Conservation (phyloP, 2,329 filamentous ascomycete genomes). For the Venturia aucupariae region DNA sequence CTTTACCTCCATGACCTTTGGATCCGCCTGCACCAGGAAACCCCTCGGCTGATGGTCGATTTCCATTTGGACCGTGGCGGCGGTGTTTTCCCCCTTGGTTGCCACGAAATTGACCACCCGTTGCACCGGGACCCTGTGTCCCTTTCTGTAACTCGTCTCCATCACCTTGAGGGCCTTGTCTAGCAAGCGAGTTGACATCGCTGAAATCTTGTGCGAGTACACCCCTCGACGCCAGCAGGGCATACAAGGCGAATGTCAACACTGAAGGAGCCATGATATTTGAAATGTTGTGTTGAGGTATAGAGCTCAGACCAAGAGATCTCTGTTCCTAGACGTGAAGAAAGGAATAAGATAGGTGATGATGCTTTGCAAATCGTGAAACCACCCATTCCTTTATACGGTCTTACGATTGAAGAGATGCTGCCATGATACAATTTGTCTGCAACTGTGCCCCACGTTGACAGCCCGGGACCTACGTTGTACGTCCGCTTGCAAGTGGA, state of each 20-base stretch:
- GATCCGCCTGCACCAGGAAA: neutral
- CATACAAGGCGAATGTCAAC: neutral
- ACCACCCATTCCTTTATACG: neutral
- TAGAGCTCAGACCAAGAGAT: neutral
- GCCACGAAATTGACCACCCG: neutral
- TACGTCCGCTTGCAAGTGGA: neutral
- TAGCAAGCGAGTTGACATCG: neutral
- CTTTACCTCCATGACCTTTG: neutral
- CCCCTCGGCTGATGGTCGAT: neutral
- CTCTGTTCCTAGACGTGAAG: neutral
- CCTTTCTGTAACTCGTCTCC: neutral
- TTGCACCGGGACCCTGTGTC: neutral
- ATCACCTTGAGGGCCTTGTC: neutral
- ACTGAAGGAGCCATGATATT: neutral
- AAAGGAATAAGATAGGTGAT: neutral
- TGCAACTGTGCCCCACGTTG: conserved; percentile 3
- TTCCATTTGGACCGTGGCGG: neutral
- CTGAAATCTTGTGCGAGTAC: neutral
- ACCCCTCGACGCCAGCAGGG: neutral
- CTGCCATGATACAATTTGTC: neutral
- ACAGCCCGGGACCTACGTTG: neutral
- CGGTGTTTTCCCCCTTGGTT: neutral
- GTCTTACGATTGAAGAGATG: neutral
- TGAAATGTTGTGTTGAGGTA: neutral
- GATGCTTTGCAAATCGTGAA: neutral